Conservation (phyloP, 1,139 yeast species). For the Suhomyces bokatorum region DNA sequence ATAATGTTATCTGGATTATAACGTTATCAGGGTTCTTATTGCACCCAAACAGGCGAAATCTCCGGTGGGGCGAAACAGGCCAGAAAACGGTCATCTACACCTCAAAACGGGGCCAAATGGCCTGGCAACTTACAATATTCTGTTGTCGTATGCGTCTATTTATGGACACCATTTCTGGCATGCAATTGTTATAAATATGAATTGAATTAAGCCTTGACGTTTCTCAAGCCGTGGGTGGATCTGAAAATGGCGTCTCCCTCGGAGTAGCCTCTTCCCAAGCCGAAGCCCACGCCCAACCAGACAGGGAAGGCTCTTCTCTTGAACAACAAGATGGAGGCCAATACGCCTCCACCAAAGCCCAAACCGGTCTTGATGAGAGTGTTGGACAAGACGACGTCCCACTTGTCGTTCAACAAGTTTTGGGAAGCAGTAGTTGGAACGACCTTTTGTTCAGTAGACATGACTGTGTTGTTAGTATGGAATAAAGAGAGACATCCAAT, state of each 20-base stretch:
- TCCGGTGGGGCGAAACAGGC: background rate
- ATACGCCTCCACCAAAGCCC: slow-evolving; percentile 96
- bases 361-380: slow-evolving; percentile 94
- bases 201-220: slow-evolving; percentile 55
- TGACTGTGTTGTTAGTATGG: slow-evolving; percentile 5
- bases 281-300: slow-evolving; percentile 95
- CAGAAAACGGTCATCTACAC: too few relatives aligned
- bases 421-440: slow-evolving; percentile 42
- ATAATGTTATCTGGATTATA: too few relatives aligned
- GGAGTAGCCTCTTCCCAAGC: slow-evolving; percentile 94
- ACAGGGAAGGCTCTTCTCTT: slow-evolving; percentile 96
- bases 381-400: slow-evolving; percentile 97
- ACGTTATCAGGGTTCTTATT: background rate
- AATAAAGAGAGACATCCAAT: background rate
- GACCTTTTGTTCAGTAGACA: slow-evolving; percentile 21
- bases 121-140: too few relatives aligned
- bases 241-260: slow-evolving; percentile 98
- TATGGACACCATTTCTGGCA: slow-evolving; percentile 6
- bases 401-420: slow-evolving; percentile 78
- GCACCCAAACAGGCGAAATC: background rate
- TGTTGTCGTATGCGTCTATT: slow-evolving; percentile 6
- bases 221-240: slow-evolving; percentile 70
- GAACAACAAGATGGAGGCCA: slow-evolving; percentile 87
- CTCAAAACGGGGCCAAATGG: too few relatives aligned
- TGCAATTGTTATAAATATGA: slow-evolving; percentile 11